phyloP scores from a whole-genome alignment of 2,329 filamentous ascomycete genomes.

The Talaromyces islandicus region DNA sequence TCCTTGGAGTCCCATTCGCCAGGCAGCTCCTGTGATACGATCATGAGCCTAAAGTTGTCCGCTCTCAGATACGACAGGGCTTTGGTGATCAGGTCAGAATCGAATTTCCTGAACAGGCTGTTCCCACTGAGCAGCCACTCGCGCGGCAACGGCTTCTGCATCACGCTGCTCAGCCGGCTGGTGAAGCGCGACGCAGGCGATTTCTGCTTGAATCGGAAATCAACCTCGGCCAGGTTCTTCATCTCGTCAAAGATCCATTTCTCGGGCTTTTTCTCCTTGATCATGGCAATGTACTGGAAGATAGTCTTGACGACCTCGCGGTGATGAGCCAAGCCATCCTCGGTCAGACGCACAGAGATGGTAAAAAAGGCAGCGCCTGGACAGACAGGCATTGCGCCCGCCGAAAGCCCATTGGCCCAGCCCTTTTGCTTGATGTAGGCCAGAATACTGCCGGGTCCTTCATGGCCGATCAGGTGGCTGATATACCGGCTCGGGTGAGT shows the following conservation, averaged over 20 bases:
- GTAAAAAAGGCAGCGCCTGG: slow-evolving; percentile 77
- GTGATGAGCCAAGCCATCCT: slow-evolving; percentile 78
- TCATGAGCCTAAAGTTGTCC: slow-evolving; percentile 80
- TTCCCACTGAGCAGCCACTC: slow-evolving; percentile 83
- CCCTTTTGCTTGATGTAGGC: slow-evolving; percentile 85
- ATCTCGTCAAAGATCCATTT: slow-evolving; percentile 94
- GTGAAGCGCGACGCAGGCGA: slow-evolving; percentile 83
- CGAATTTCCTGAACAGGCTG: slow-evolving; percentile 70
- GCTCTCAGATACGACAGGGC: slow-evolving; percentile 69
- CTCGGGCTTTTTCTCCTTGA: slow-evolving; percentile 72
- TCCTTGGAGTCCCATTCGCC: slow-evolving; percentile 83
- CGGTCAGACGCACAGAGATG: slow-evolving; percentile 71
- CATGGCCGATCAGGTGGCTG: slow-evolving; percentile 83
- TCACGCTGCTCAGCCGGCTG: slow-evolving; percentile 73
- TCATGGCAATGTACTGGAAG: slow-evolving; percentile 86
- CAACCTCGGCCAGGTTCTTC: slow-evolving; percentile 81
- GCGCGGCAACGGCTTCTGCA: slow-evolving; percentile 84
- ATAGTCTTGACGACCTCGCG: slow-evolving; percentile 74
- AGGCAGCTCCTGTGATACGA: slow-evolving; percentile 78
- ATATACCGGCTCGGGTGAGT: slow-evolving; percentile 80
- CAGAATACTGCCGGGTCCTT: slow-evolving; percentile 87
- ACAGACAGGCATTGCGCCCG: slow-evolving; percentile 69
- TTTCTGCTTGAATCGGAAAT: slow-evolving; percentile 94
- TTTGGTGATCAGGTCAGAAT: slow-evolving; percentile 67
- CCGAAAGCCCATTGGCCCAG: slow-evolving; percentile 78